phyloP scores from a whole-genome alignment of 441 rosid species.

The Arabidopsis lyrata region DNA sequence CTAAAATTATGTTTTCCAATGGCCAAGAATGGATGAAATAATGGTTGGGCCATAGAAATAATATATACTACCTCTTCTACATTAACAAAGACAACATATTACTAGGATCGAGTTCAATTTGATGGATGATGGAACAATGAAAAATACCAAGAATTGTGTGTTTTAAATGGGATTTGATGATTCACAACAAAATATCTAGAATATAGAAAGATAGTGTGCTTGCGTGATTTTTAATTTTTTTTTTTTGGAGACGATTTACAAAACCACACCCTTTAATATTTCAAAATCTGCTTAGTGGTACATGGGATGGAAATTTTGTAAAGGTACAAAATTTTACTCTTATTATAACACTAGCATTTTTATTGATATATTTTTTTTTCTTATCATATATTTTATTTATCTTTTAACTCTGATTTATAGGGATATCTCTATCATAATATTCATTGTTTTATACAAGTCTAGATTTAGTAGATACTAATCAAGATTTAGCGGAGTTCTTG shows the following conservation, averaged over 20 bases:
- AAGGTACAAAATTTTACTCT: background rate
- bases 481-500: slow-evolving; percentile 5
- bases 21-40: background rate
- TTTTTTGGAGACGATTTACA: background rate
- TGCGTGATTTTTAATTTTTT: background rate
- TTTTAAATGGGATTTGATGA: background rate
- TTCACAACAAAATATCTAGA: background rate
- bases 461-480: background rate
- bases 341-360: background rate
- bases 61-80: slow-evolving; percentile 1
- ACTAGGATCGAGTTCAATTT: background rate
- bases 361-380: background rate
- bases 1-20: background rate
- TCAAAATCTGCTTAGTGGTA: background rate
- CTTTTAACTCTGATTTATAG: background rate
- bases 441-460: background rate
- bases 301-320: background rate
- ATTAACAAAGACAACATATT: background rate
- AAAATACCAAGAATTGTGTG: background rate
- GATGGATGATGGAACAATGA: background rate
- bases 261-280: background rate
- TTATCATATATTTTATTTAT: background rate
- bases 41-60: background rate
- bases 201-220: background rate
- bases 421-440: background rate